Evolutionary conservation across 83 land plant species (phyloP).

Genomic region (Thuja plicata): DNA sequence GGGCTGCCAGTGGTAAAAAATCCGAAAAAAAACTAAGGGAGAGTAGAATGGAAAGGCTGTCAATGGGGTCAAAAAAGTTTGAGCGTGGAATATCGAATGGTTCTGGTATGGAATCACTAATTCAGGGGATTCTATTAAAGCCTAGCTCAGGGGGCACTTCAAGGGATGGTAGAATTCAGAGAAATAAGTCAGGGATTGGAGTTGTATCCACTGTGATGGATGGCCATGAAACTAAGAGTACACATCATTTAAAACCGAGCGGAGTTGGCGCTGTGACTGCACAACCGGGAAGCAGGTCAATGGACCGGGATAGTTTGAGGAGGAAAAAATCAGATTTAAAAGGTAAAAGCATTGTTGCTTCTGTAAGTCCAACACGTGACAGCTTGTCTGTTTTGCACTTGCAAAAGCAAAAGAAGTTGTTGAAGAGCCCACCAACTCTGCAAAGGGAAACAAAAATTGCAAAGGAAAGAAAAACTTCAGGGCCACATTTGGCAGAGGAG

Average conservation of each 20-base stretch:
- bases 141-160: not conserved
- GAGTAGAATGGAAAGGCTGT: not conserved
- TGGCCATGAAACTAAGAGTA: not conserved
- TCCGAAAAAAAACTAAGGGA: not conserved
- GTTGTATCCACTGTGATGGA: not conserved
- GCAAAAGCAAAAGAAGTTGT: not conserved
- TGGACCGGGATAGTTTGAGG: not conserved
- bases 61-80: not conserved
- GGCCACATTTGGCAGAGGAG: not conserved
- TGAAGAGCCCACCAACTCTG: not conserved
- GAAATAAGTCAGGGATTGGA: not conserved
- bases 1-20: not conserved
- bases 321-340: not conserved
- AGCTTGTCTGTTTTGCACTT: not conserved
- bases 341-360: not conserved
- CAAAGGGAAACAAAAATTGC: not conserved
- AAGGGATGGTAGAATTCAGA: not conserved
- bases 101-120: not conserved
- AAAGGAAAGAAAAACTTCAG: not conserved
- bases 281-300: not conserved
- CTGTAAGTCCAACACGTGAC: not conserved
- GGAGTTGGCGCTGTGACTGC: not conserved
- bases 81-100: not conserved
- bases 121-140: not conserved
- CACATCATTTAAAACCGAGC: not conserved